phyloP scores from a whole-genome alignment of 176 grass and related monocot species.

The Oryza glumipatula region DNA sequence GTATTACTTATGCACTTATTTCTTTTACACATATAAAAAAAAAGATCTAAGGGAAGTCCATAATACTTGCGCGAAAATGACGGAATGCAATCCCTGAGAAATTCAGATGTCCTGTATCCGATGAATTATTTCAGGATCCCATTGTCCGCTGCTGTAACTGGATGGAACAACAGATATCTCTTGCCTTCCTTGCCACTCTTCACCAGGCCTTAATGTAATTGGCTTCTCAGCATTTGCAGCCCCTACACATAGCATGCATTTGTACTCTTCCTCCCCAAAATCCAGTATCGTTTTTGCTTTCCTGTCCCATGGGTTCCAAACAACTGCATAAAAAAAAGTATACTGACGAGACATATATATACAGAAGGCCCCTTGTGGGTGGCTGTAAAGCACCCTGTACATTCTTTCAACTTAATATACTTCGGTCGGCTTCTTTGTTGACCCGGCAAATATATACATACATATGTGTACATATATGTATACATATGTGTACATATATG shows the following conservation, averaged over 20 bases:
- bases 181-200: slow-evolving; percentile 76
- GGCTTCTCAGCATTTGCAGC: slow-evolving; percentile 65
- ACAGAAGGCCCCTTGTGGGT: too few relatives aligned
- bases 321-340: slow-evolving; percentile 44
- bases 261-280: slow-evolving; percentile 74
- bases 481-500: too few relatives aligned
- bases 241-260: slow-evolving; percentile 70
- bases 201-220: slow-evolving; percentile 66
- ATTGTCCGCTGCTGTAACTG: slow-evolving; percentile 64
- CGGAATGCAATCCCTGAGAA: background rate
- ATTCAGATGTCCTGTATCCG: slow-evolving; percentile 38
- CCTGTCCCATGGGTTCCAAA: slow-evolving; percentile 88
- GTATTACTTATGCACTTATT: background rate
- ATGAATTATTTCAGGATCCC: slow-evolving; percentile 56
- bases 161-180: slow-evolving; percentile 75
- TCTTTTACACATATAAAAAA: background rate
- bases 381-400: too few relatives aligned
- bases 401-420: too few relatives aligned
- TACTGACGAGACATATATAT: background rate
- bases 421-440: too few relatives aligned
- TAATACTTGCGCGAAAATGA: slow-evolving; percentile 15
- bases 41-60: background rate
- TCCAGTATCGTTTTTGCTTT: slow-evolving; percentile 72
- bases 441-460: too few relatives aligned
- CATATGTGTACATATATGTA: too few relatives aligned